These are phyloP conservation scores for Kwoniella europaea DNA, from an alignment of 768 basidiomycete species.

Conservation along the genomic window DNA sequence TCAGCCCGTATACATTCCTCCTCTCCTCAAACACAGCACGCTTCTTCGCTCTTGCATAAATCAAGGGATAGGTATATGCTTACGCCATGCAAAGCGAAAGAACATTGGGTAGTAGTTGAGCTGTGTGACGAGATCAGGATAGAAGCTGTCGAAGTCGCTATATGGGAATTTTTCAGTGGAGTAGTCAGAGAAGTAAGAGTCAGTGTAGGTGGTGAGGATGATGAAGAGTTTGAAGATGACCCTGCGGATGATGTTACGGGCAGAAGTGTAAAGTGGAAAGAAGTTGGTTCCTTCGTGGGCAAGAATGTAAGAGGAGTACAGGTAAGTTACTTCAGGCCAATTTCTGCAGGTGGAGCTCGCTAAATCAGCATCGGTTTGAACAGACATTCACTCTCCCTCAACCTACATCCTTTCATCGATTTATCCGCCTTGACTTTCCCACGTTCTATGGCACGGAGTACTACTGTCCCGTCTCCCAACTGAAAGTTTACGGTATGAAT, in stretches of 20 bases:
- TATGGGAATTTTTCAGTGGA: conserved; percentile 97
- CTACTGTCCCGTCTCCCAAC: conserved; percentile 90
- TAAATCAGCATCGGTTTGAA: background rate
- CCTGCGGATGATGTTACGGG: conserved; percentile 20
- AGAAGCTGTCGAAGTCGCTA: conserved; percentile 93
- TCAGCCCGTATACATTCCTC: conserved; percentile 87
- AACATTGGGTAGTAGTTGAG: conserved; percentile 85
- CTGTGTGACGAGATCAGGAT: conserved; percentile 97
- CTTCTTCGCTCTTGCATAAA: conserved; percentile 79
- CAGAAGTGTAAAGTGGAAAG: conserved; percentile 63
- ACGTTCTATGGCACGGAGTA: conserved; percentile 93
- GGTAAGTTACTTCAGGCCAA: conserved; percentile 61
- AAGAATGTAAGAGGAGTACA: conserved; percentile 90
- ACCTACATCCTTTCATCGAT: conserved; percentile 76
- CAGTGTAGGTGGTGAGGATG: conserved; percentile 65
- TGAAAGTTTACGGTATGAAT: conserved; percentile 92
- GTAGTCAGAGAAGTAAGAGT: conserved; percentile 91
- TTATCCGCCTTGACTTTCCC: conserved; percentile 89
- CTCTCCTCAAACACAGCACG: conserved; percentile 78
- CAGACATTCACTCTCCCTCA: conserved; percentile 53
- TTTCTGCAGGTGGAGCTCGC: too few species aligned
- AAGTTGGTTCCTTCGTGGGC: conserved; percentile 76
- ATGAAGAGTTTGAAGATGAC: conserved; percentile 47
- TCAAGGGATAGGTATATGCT: conserved; percentile 97
- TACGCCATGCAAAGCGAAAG: conserved; percentile 74